phyloP scores from a whole-genome alignment of 768 basidiomycete species.

The Mycena galopus region DNA sequence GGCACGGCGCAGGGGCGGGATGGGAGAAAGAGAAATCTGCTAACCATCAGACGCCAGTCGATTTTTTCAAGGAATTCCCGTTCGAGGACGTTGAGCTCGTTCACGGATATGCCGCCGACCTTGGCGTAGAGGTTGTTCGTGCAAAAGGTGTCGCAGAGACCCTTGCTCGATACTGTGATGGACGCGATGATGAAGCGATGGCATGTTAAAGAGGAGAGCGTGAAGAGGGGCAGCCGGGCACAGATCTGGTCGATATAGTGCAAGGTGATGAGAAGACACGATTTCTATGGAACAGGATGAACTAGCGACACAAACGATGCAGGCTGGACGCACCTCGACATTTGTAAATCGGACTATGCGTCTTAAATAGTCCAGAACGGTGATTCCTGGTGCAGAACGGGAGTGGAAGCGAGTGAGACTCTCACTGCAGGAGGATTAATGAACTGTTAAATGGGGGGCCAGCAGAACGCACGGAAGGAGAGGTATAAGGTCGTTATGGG shows the following conservation, averaged over 20 bases:
- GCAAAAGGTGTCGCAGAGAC: constrained; percentile 95
- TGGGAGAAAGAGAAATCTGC: constrained; percentile 51
- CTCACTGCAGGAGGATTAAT: constrained; percentile 65
- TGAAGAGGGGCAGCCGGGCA: constrained; percentile 87
- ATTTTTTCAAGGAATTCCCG: constrained; percentile 92
- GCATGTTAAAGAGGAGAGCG: constrained; percentile 94
- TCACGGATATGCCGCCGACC: constrained; percentile 93
- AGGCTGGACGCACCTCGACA: constrained; percentile 78
- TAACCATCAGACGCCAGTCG: constrained; percentile 95
- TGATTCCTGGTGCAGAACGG: constrained; percentile 88
- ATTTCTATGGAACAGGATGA: constrained; percentile 62
- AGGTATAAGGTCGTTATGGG: constrained; percentile 96
- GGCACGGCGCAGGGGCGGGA: constrained; percentile 31
- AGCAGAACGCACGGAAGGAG: constrained; percentile 78
- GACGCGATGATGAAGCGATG: constrained; percentile 98
- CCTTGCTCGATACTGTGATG: constrained; percentile 93
- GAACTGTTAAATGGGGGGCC: constrained; percentile 9
- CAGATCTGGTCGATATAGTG: constrained; percentile 97
- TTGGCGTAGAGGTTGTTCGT: constrained; percentile 95
- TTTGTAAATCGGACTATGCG: constrained; percentile 97
- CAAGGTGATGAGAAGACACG: constrained; percentile 84
- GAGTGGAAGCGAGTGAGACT: constrained; percentile 97
- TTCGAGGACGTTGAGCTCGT: constrained; percentile 95
- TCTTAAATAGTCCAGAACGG: constrained; percentile 91
- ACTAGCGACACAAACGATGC: constrained; percentile 13